Evolutionary conservation across 2,329 filamentous ascomycete genomes (phyloP), one percentile per base, ranked within the genome.

Genomic region (Ustulina deusta): DNA sequence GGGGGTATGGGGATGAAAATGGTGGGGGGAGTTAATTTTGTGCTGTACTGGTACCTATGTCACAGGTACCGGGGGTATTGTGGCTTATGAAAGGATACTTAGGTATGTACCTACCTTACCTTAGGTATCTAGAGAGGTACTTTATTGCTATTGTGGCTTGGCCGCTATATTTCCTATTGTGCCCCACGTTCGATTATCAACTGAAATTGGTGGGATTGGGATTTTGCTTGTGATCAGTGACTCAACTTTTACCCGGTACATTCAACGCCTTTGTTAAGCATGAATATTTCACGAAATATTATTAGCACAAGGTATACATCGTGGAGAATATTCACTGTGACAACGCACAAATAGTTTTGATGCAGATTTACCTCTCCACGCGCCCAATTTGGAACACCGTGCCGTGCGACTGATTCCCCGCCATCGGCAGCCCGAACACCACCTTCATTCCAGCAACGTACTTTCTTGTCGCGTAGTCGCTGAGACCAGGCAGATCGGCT

Each of bases 141-240:
- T 15, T 38, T 55, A 34, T 54, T 36, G n/a, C 27, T 7, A 38
- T 38, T 63, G 34, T 49, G 44, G 34, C 61, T 63, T 63, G 44
- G n/a, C 34, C 15, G 44, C 13, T 48, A 20, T 15, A 6, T 25
- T 25, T 44, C 22, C 57, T 27, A 10, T 6, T n/a, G 15, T 60
- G 56, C 61, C 65, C 65, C 65, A 68, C 65, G 61, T 59, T 42
- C 32, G 15, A 61, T 42, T 46, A 44, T 58, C 27, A 56, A 44
- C 32, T 44, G 29, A 66, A 63, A 59, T 58, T 63, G 60, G 61
- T 68, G 57, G 49, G 49, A 57, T 60, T 61, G 56, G 59, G 61
- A 68, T 51, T 68, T 64, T 59, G 40, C 40, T 57, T 57, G 55
- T 46, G 54, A 58, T 6, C 59, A 32, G 59, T 66, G 65, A 67